Evolutionary conservation across 177 flowering plant species (phyloP), one percentile per base, ranked within the genome.

Genomic region (Tripterygium wilfordii): DNA sequence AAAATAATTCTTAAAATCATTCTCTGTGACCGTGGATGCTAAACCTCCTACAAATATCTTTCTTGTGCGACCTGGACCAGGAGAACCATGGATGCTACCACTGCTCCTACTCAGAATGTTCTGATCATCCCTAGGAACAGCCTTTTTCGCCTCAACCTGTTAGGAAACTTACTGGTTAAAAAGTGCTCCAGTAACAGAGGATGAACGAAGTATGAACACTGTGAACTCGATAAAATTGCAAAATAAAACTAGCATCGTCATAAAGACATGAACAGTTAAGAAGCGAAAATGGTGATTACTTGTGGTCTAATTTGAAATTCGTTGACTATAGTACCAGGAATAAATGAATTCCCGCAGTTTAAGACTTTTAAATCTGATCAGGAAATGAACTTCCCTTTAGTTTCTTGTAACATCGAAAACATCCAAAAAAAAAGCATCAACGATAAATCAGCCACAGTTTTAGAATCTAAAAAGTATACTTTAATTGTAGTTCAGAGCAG

Each of bases 101-200:
- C 60, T 65, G 61, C 21, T 72, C 59, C 82, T 76, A 61, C 51
- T 61, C 44, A 65, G 2, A 48, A 58, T 60, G 51, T 58, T 70
- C 54, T 76, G 78, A 44, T 76, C 82, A 62, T 76, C 78, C 57
- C 74, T 64, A 17, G 81, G 81, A 57, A 76, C 74, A 35, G 81
- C 81, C 54, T 59, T 76, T 38, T 76, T 76, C 27, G 81, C 81
- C 63, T 76, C 81, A 55, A 76, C 81, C 81, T 76, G n/a, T n/a
- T 26, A 12, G 57, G 21, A 54, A 32, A 39, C 24, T 29, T 32
- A n/a, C n/a, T n/a, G 16, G 24, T 31, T 42, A 32, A 50, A 64
- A 41, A n/a, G n/a, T n/a, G n/a, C n/a, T n/a, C 40, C 37, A 6
- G 24, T 13, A 36, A 44, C 38, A 38, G 23, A 59, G 12, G 22